These are phyloP conservation scores for Colletotrichum melonis DNA, from an alignment of 2,329 filamentous ascomycete genomes.

Conservation along the genomic window DNA sequence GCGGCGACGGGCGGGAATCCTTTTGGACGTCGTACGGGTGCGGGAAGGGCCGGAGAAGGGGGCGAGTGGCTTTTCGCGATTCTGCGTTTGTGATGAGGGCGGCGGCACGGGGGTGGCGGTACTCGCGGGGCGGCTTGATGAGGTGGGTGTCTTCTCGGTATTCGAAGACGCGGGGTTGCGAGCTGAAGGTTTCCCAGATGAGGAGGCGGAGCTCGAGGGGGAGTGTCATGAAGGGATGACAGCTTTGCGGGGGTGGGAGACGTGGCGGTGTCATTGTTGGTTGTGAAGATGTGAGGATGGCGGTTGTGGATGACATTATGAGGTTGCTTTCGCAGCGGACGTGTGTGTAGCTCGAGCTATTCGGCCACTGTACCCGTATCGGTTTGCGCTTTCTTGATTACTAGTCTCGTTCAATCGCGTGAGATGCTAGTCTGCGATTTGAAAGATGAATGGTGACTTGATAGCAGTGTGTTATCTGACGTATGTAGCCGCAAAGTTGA, in stretches of 20 bases:
- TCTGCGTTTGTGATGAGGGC: conserved; percentile 16
- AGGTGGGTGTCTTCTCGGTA: conserved; percentile 27
- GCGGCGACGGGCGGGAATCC: not conserved
- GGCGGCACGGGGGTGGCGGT: conserved; percentile 24
- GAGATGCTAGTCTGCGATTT: not conserved
- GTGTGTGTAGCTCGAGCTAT: not conserved
- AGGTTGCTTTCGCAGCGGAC: not conserved
- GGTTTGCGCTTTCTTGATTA: not conserved
- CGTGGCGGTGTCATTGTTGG: not conserved
- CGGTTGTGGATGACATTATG: not conserved
- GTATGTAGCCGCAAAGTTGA: not conserved
- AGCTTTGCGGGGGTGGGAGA: not conserved
- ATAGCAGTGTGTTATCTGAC: not conserved
- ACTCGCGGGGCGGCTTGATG: conserved; percentile 15
- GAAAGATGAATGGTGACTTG: not conserved
- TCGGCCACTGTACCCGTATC: not conserved
- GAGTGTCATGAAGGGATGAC: conserved; percentile 23
- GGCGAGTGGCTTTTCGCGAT: conserved; percentile 3
- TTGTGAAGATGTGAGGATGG: not conserved
- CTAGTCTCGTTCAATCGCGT: not conserved
- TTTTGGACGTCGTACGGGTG: conserved; percentile 26
- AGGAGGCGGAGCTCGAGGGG: conserved; percentile 30
- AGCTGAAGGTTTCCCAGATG: conserved; percentile 19
- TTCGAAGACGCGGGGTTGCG: conserved; percentile 18
- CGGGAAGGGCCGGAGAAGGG: conserved; percentile 15